Base-by-base conservation (phyloP, 306 rosid species). In the Lablab purpureus region DNA sequence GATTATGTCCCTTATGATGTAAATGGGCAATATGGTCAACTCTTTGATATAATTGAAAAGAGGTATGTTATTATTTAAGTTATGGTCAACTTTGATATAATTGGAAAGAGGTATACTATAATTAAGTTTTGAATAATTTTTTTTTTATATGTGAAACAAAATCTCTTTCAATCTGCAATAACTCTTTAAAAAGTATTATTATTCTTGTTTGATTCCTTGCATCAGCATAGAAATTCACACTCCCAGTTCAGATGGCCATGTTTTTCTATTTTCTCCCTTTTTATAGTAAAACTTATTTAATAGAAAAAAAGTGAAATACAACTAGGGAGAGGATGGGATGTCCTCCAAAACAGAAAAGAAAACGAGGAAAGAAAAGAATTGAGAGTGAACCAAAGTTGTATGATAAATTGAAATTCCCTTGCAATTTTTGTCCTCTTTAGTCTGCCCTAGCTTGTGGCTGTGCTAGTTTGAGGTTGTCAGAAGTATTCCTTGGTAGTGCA, bases 1-100 rank as follows among this genome's bases (percentile, higher is more conserved):
- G 89, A 74, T 0, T 92, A 88, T 68, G 97, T 90, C 56, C 97
- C 97, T 21, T 86, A 87, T 56, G 98, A 95, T 76, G 90, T 91
- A 74, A 49, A 82, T 85, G 99, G 89, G 76, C 78, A 90, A 84
- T 95, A 91, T 45, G 94, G 94, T 65, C 87, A 86, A 73, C 89
- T 95, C 22, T 95, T 95, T 87, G 92, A 87, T 85, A 86, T 88
- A 81, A 88, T 95, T 81, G 86, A 85, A 73, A 76, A 34, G 77
- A 90, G 99, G 97, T 95, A 85, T 52, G 83, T 23, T 13, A 36
- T 14, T 58, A 30, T 62, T 62, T 60, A 60, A 27, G 2, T 59
- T 92, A 88, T 54, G 93, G 92, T 67, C 85, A 84, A 70, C 88
- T 94, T n/a, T n/a, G n/a, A n/a, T n/a, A n/a, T n/a, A n/a, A n/a